Base-by-base conservation (phyloP, 768 basidiomycete genomes). In the Amanita pseudoporphyria region DNA sequence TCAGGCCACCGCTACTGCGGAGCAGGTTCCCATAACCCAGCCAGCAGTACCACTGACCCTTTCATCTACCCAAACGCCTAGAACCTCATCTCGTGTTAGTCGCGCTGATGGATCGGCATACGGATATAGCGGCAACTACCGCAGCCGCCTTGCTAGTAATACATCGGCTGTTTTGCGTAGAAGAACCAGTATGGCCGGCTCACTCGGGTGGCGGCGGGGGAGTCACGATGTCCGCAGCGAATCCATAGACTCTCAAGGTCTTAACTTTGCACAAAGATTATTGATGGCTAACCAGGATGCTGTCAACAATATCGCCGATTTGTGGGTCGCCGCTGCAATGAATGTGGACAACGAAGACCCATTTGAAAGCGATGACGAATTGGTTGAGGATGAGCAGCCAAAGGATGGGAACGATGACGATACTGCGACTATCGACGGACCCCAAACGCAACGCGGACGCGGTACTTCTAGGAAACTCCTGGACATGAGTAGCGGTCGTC, bases 291-390 rank as follows among this genome's bases (percentile, higher is more conserved):
- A 96, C 64, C 93, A 96, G 66, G 87, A 91, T 57, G 86, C 90
- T 10, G 92, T 93, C 4, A 94, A 90, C 50, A 91, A 85, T 56
- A 88, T 99, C 59, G 89, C 92, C 19, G 95, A 97, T 66, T 71
- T 99, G 18, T 99, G 96, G 96, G 90, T 98, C 45, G 91, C 92
- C 3, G 87, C 94, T 16, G 96, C 95, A 5, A 90, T 95, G 69
- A 96, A 95, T 52, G 90, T 84, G 26, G 93, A 95, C 60, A 86
- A 87, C 57, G 91, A 93, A 55, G 83, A 92, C 50, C 82, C 82
- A 2, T 87, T 86, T 52, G 79, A 82, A 56, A 70, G 67, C 9
- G 82, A 81, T 50, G 67, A 69, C 38, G 79, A 71, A 35, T n/a
- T n/a, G n/a, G n/a, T n/a, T n/a, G n/a, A n/a, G n/a, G 62, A 60